Evolutionary conservation across 208 protist genomes (phyloP), one percentile per base, ranked within the genome.

Genomic region (Plasmodiophora brassicae): DNA sequence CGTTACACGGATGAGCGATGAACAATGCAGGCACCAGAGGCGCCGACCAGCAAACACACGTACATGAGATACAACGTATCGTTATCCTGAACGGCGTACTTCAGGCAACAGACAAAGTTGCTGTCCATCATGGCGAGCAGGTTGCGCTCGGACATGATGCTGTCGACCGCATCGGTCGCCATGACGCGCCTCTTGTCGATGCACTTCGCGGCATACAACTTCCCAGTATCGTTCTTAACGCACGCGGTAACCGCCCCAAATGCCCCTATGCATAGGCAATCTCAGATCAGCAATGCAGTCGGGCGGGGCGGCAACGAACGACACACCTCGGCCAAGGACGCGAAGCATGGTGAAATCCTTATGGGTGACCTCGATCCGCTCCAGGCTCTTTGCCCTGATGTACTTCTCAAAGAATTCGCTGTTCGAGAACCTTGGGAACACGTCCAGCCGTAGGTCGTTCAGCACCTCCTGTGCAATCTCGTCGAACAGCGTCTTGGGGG

Each of bases 1-100:
- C 41, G 10, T 32, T 38, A 5, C n/a, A 36, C 20, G n/a, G n/a
- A n/a, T n/a, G n/a, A n/a, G n/a, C n/a, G n/a, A n/a, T n/a, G n/a
- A 78, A 44, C 41, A 5, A 78, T 28, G 25, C 25, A 57, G 14
- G 50, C 50, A 57, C 25, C n/a, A 78, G 41, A 32, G 45, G 65
- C 5, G 65, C 14, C n/a, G n/a, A n/a, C n/a, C n/a, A n/a, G n/a
- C 20, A 78, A 32, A 38, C 65, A 54, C 57, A 45, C 35, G 20
- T 39, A 86, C 53, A 89, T 87, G 38, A 89, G 28, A 71, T 53
- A 89, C 25, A 89, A 44, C 8, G 54, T 87, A 20, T 89, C 60
- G 25, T 89, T 71, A 53, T 89, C 87, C 72, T 89, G 87, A 54
- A 89, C 38, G 10, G 87, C 87, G 43, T 89, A 89, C n/a, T 78